A percentile compares a stretch with the other conserved stretches of the same genome.
These are phyloP conservation scores for Suillus subalutaceus DNA, from an alignment of 768 basidiomycete species.

Conservation along the genomic window DNA sequence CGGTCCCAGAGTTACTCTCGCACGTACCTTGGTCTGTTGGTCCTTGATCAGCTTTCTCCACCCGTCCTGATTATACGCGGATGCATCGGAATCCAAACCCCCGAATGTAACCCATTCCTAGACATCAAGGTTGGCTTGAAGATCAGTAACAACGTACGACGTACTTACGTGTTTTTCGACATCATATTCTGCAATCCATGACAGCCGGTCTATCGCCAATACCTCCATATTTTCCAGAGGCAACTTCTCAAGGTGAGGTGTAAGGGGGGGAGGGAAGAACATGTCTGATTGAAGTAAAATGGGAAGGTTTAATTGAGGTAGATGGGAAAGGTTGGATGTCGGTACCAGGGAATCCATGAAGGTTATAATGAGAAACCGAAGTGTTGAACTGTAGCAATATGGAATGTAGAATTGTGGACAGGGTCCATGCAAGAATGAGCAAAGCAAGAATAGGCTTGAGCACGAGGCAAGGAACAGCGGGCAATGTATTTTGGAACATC, in stretches of 20 bases:
- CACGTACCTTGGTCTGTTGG: background rate
- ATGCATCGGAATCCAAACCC: background rate
- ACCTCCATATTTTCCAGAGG: background rate
- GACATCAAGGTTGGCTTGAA: background rate
- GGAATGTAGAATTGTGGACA: too few species aligned
- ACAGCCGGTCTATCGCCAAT: background rate
- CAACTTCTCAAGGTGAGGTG: background rate
- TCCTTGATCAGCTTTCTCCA: background rate
- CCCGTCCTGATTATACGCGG: background rate
- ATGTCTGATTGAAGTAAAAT: background rate
- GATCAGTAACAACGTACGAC: background rate
- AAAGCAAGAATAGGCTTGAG: background rate
- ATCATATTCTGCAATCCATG: background rate
- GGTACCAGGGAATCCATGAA: background rate
- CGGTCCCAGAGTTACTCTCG: background rate
- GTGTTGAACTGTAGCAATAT: background rate
- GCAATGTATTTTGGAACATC: background rate
- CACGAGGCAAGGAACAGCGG: background rate
- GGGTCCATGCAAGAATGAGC: too few species aligned
- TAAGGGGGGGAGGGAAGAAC: background rate
- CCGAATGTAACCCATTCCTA: background rate
- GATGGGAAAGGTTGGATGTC: background rate
- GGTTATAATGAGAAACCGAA: background rate
- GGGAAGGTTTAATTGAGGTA: background rate
- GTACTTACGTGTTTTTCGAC: background rate